These are phyloP conservation scores for Nicotiana noctiflora DNA, from an alignment of 257 asterid genomes.

Conservation along the genomic window DNA sequence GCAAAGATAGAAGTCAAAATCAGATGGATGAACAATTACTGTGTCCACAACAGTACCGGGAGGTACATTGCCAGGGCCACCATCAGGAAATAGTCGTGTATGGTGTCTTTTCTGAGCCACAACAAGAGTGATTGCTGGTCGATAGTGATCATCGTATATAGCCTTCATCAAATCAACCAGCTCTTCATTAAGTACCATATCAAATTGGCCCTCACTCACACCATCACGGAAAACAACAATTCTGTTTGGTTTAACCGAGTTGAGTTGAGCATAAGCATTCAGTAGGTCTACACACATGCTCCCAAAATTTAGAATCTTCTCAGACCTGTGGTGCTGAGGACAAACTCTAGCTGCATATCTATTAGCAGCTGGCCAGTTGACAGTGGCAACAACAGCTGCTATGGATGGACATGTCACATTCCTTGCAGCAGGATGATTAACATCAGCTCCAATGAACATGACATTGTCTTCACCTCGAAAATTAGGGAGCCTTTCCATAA, in stretches of 20 bases:
- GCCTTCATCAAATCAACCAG: no score
- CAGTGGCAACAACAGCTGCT: constrained; percentile 69
- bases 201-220: no score
- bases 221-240: no score
- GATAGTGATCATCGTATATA: no score
- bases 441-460: constrained; percentile 90
- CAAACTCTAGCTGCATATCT: constrained; percentile 57
- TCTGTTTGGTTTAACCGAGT: not conserved
- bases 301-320: constrained; percentile 49
- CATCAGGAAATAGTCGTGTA: no score
- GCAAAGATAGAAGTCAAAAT: not conserved
- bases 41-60: no score
- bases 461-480: constrained; percentile 41
- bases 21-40: no score
- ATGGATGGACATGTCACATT: constrained; percentile 57
- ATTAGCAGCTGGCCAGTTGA: constrained; percentile 72
- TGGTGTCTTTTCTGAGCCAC: no score
- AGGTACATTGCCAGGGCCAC: no score
- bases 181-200: no score
- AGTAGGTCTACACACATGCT: constrained; percentile 45
- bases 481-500: constrained; percentile 31
- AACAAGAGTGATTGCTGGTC: no score
- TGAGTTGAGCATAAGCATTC: constrained; percentile 26
- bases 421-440: constrained; percentile 56
- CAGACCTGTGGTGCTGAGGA: constrained; percentile 56